Evolutionary conservation across 306 rosid genomes (phyloP), one percentile per base, ranked within the genome.

Genomic region (Pterocarpus santalinus): DNA sequence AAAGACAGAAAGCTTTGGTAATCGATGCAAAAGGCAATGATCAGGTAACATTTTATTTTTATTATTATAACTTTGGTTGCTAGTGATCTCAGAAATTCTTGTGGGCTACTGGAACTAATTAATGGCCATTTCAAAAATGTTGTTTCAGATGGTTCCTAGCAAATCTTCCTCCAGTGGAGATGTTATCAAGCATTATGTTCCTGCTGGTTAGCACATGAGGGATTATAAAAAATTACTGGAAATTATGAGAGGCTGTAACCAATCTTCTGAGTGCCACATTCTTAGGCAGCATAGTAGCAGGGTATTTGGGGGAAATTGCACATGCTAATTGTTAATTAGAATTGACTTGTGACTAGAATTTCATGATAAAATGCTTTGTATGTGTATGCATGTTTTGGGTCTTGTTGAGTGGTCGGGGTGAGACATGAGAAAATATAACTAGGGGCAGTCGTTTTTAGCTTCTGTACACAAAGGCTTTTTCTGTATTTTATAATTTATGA

Each of bases 61-160:
- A 11, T 38, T 16, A 15, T 15, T n/a, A 16, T 34, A 10, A 44
- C 2, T 51, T 32, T 30, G 44, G 30, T 76, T 70, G 49, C n/a
- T 61, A 34, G 14, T 16, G 64, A 71, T 76, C 17, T 62, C n/a
- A 56, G 28, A 32, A 53, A 41, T 36, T 63, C 49, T 51, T 17
- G 10, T 10, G 43, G 28, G 14, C 10, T 35, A 44, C 63, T 66
- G 22, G 32, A 70, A 66, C 83, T 57, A 17, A 72, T 43, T 67
- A 14, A 46, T 15, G 55, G 10, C 41, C 14, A 56, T 72, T 60
- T 63, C 28, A 28, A 33, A 76, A 34, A 11, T 55, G 69, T 11
- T 70, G n/a, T 83, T 57, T 35, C 80, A 85, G 94, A 88, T 84
- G 39, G 92, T 84, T 36, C 84, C 91, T 63, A 49, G 60, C 47